phyloP scores from a whole-genome alignment of 495 filamentous ascomycete species.

The Podospora sp. region DNA sequence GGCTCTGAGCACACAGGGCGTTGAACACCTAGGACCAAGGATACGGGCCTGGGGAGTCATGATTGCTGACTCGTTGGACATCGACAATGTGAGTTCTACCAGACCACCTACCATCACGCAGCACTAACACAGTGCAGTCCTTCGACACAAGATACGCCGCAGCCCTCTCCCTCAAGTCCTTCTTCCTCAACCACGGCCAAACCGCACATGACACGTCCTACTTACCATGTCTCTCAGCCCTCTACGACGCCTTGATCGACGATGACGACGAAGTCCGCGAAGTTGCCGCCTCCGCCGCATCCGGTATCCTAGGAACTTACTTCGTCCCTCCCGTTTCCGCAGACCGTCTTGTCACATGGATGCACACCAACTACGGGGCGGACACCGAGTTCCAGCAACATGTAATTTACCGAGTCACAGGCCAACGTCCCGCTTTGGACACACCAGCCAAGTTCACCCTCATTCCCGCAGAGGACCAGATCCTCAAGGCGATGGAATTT shows the following conservation, averaged over 20 bases:
- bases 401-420: conserved; percentile 39
- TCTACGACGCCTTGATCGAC: conserved; percentile 70
- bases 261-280: conserved; percentile 88
- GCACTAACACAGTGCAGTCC: conserved; percentile 47
- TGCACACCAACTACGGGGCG: conserved; percentile 30
- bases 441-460: conserved; percentile 16
- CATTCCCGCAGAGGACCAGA: conserved; percentile 47
- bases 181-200: conserved; percentile 26
- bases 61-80: conserved; percentile 44
- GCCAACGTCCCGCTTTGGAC: conserved; percentile 22
- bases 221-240: conserved; percentile 47
- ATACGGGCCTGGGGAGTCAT: conserved; percentile 47
- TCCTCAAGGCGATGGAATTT: conserved; percentile 57
- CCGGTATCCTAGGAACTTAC: conserved; percentile 38
- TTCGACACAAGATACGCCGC: conserved; percentile 68
- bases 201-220: conserved; percentile 33
- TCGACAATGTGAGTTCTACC: conserved; percentile 45
- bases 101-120: not conserved
- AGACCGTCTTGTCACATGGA: conserved; percentile 39
- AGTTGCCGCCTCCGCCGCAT: conserved; percentile 55
- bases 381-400: conserved; percentile 37
- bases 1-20: conserved; percentile 11
- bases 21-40: conserved; percentile 18
- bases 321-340: conserved; percentile 47
- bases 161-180: conserved; percentile 41